Base-by-base conservation (phyloP, 2,329 filamentous ascomycete species). In the Fusarium denticulatum region DNA sequence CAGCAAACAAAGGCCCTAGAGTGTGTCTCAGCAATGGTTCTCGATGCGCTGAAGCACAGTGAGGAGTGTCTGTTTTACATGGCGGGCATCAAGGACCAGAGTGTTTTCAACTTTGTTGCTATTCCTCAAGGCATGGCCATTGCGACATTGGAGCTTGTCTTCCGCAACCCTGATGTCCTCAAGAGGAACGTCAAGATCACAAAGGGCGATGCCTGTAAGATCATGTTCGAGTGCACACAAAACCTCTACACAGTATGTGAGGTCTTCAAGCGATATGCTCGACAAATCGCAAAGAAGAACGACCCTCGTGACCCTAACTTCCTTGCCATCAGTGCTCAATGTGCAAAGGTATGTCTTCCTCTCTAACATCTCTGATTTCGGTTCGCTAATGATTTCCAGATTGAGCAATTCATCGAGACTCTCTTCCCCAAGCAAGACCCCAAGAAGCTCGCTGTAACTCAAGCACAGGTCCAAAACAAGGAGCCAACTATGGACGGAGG, bases 21-120 rank as follows among this genome's bases (percentile, higher is more conserved):
- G 78, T 97, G 94, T 85, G 92, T 92, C 77, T 97, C 96, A 3
- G 94, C 98, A 80, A 97, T 99, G 95, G 91, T 98, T 12, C 87
- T 98, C 67, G 94, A 96, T 78, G 94, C 96, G 10, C 87, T 99
- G 47, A 91, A 91, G 79, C 93, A 97, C 76, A 93, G 90, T 9
- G 95, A 98, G 73, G 95, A 98, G 80, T 98, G 96, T 81, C 85
- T 99, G n/a, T 98, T 95, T 86, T 99, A 98, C 85, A 94, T 99
- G 86, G 96, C 96, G 10, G 96, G 94, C 52, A 90, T 99, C 73
- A 92, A 92, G 75, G 96, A 99, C 80, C 96, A 99, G 85, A 97
- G 94, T 80, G 94, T 97, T 32, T 99, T 99, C 90, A 99, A 99
- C 88, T 99, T 99, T 82, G 95, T 95, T 53, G 96, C 96, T 64